Evolutionary conservation across 2,329 filamentous ascomycete genomes (phyloP), one percentile per base, ranked within the genome.

Genomic region (Diaporthe sp.): DNA sequence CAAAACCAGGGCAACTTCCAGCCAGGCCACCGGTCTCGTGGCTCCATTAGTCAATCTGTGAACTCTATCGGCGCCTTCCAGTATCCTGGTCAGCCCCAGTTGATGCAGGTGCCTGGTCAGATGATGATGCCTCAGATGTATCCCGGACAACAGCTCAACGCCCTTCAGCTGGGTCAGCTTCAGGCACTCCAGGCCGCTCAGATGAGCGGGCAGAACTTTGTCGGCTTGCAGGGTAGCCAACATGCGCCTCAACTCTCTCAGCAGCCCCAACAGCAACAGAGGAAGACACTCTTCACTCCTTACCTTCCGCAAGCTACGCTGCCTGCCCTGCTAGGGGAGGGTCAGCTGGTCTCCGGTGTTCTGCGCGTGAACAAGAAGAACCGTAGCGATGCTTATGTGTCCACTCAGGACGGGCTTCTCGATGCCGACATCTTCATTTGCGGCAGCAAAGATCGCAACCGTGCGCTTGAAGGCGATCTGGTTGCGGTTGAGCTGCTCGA

Each of bases 341-440:
- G 97, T 25, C 95, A 98, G 84, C 92, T 99, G 74, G 97, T 99
- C 72, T 96, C 96, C 76, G 97, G 97, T 86, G 95, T 98, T 79
- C 93, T 99, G 70, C 94, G 97, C 76, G 97, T 99, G 78, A 99
- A 99, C 91, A 99, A 98, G 89, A 99, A 99, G 89, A 99, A 99
- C 86, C 93, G 97, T 77, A 98, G 96, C 80, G 97, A 99, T 84
- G 97, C 97, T 38, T 99, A 99, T 81, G 97, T 99, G 72, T 97
- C 97, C 15, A 98, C 95, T 17, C 92, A 94, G 76, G 97, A 99
- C 82, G 92, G 92, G 61, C 86, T 93, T 75, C 89, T 99, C 64
- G 97, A 98, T 84, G 96, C 97, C 57, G 97, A 99, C 82, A 99
- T 99, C 82, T 99, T 99, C 85, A 99, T 99, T 81, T 99, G 97